Evolutionary conservation across 163 green algal genomes (phyloP), one percentile per base, ranked within the genome.

Genomic region (Scenedesmus sp.): DNA sequence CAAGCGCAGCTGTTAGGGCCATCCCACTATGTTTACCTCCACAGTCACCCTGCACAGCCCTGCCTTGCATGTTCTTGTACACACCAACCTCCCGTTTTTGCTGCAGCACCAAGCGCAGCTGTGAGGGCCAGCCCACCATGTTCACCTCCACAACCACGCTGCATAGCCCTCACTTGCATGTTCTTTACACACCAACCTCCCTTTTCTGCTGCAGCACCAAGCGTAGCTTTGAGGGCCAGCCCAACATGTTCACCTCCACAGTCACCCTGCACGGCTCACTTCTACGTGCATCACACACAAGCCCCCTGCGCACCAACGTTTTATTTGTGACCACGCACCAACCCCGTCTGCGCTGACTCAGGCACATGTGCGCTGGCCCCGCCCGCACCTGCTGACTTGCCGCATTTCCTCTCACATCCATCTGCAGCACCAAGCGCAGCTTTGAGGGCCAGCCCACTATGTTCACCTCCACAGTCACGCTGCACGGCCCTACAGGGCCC

Each of bases 361-460:
- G 34, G 34, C 34, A 46, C 0, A 0, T 46, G 34, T 46, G 34
- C 0, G 34, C 34, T 46, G 34, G 0, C 34, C 34, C 34, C 66
- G 15, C 10, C 16, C 34, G 66, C 16, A 23, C 26, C 2, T 34
- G 66, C 66, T 3, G 7, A 8, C 18, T 8, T 70, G 62, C 62
- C n/a, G n/a, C 9, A 8, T 76, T 16, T 76, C 16, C 66, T 34
- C n/a, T n/a, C n/a, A n/a, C n/a, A n/a, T n/a, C n/a, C n/a, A n/a
- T n/a, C 23, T 79, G 70, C 70, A 79, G 70, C 70, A 79, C 70
- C 70, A 79, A 79, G 70, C 70, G 70, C 23, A 52, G 70, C 70
- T 52, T 15, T 52, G 70, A 79, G 0, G 70, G 5, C 23, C 70
- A 79, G 70, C 23, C 20, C 70, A 52, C 23, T 20, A 79, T 79